Evolutionary conservation across 1,284 basidiomycete species (phyloP).

Genomic region (Cryptococcus sp.): DNA sequence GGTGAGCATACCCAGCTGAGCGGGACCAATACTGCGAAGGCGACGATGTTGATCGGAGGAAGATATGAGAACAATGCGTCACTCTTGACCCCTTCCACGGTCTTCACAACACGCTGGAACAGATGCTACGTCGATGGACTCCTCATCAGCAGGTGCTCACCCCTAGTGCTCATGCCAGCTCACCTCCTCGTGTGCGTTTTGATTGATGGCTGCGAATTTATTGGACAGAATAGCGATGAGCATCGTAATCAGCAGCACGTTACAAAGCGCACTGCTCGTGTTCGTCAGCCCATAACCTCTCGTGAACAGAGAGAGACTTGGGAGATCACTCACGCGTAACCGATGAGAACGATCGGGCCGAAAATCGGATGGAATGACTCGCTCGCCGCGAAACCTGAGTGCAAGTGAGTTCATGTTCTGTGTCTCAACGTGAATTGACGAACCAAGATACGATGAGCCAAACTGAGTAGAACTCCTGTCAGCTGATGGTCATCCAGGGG

Average conservation of each 20-base stretch:
- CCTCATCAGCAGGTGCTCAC: neutral
- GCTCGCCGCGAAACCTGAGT: constrained; percentile 57
- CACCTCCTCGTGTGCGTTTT: constrained; percentile 74
- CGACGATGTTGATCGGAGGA: constrained; percentile 63
- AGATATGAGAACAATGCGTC: constrained; percentile 90
- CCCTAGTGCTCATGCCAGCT: constrained; percentile 16
- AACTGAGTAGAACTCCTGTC: constrained; percentile 24
- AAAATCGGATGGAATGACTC: constrained; percentile 70
- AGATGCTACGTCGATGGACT: constrained; percentile 62
- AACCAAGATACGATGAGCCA: constrained; percentile 41
- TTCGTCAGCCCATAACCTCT: neutral
- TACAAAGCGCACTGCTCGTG: constrained; percentile 39
- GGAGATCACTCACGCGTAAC: constrained; percentile 62
- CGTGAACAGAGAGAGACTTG: neutral
- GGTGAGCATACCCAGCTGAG: constrained; percentile 71
- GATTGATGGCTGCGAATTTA: constrained; percentile 76
- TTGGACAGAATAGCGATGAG: constrained; percentile 85
- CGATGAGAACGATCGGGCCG: constrained; percentile 79
- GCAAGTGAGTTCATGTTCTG: neutral
- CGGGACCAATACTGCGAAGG: constrained; percentile 74
- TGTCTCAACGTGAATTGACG: neutral
- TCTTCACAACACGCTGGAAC: constrained; percentile 81
- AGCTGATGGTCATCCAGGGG: neutral
- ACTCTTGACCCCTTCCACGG: constrained; percentile 85
- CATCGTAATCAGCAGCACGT: constrained; percentile 60